Evolutionary conservation across 371 early-diverging fungal species (phyloP), one percentile per base, ranked within the genome.

Genomic region (Mucor lusitanicus): DNA sequence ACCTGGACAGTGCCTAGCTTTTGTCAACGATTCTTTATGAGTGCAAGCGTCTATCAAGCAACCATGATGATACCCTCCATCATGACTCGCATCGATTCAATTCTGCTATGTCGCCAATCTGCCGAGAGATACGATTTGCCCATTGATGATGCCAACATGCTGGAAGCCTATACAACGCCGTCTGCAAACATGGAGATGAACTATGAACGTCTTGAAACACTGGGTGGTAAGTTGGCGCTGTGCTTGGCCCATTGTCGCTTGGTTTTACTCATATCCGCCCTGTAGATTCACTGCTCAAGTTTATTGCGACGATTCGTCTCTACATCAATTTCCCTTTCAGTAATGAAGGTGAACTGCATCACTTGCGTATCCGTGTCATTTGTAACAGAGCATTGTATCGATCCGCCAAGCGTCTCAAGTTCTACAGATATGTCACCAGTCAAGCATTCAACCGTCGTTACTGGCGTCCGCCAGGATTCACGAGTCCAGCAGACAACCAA

Each of bases 121-220:
- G 75, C 81, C 21, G 50, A 64, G 11, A 55, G 71, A 19, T 73
- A 91, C 6, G 80, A 82, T 9, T 65, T 75, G 13, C 70, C 74
- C 0, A 75, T 87, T 6, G 65, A 65, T 3, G 79, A 86, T 44
- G 70, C 76, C 12, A 66, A 85, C 0, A 74, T 95, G 39, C 83
- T 91, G 25, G 80, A 85, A 64, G 97, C 97, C 0, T 88, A 95
- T 68, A 92, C 92, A 0, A 79, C 92, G 1, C 85, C 93, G 0
- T 80, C 90, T 9, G 87, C 95, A 0, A 85, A 80, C 65, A 78
- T 87, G 69, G 85, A 84, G 5, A 85, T 82, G 68, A 86, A 95
- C 69, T 99, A 99, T 70, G 97, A 99, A 78, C 91, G 99, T 6
- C 81, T 99, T 0, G 99, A 99, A 78, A 92, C 93, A 7, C 78